These are phyloP conservation scores for Planoprotostelium fungivorum DNA, from an alignment of 78 protist species.

Conservation along the genomic window DNA sequence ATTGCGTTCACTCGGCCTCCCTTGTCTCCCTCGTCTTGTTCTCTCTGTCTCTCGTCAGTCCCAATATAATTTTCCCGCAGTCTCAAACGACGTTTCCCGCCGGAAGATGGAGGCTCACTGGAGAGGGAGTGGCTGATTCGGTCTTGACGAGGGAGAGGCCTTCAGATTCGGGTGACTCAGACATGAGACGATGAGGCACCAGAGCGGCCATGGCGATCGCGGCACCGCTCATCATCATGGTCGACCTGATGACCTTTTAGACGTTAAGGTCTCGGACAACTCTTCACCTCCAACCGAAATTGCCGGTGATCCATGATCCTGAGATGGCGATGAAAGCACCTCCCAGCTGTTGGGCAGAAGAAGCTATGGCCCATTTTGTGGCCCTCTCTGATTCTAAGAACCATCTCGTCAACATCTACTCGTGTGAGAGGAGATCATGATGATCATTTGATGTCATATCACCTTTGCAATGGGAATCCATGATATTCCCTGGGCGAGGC, in stretches of 20 bases:
- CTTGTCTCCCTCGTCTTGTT: neutral
- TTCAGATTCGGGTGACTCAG: neutral
- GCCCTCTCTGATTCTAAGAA: neutral
- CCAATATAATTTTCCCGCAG: neutral
- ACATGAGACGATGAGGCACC: neutral
- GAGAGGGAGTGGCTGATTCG: neutral
- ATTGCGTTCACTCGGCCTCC: neutral
- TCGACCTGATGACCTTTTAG: neutral
- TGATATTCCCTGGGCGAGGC: neutral
- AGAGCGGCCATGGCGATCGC: neutral
- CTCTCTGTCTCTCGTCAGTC: neutral
- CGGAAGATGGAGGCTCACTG: neutral
- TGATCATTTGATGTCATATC: neutral
- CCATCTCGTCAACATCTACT: neutral
- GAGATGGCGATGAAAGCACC: neutral
- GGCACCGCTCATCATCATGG: neutral
- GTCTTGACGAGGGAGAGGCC: neutral
- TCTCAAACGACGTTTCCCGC: neutral
- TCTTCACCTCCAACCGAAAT: neutral
- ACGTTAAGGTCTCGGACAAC: neutral
- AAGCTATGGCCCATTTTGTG: neutral
- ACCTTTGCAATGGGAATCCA: neutral
- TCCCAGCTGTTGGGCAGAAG: neutral
- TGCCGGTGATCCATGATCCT: neutral
- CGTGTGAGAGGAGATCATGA: neutral